These are phyloP conservation scores for Termitomyces sp. DNA, from an alignment of 768 basidiomycete species.

Conservation along the genomic window DNA sequence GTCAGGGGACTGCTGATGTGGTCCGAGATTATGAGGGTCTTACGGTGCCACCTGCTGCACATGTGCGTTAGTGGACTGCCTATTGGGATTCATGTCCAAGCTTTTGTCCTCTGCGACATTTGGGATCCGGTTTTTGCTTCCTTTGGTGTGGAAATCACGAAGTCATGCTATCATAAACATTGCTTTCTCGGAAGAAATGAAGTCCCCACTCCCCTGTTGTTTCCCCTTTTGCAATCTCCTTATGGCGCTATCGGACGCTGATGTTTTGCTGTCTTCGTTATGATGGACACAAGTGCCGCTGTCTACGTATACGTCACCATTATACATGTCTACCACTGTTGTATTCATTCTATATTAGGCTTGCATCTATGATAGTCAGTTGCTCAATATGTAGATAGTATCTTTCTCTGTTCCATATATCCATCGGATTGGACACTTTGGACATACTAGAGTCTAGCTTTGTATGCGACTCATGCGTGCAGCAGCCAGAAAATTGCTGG, in stretches of 20 bases:
- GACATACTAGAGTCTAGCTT: too few species aligned
- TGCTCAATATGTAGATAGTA: background rate
- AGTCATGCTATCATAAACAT: background rate
- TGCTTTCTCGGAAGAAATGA: background rate
- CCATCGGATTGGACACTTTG: too few species aligned
- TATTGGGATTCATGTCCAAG: background rate
- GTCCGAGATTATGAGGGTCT: background rate
- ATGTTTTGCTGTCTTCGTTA: background rate
- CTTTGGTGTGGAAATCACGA: background rate
- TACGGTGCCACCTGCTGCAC: conserved; percentile 3
- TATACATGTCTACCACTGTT: background rate
- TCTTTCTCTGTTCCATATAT: background rate
- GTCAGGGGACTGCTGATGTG: background rate
- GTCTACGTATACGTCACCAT: background rate
- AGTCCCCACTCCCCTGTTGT: background rate
- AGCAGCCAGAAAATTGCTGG: background rate
- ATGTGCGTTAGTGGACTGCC: background rate
- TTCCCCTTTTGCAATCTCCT: background rate
- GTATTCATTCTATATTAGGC: background rate
- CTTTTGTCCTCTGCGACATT: background rate
- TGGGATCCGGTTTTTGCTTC: background rate
- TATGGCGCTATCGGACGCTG: background rate
- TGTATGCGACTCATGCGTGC: background rate
- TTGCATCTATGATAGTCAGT: background rate
- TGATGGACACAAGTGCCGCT: background rate